Evolutionary conservation across 2,329 filamentous ascomycete genomes (phyloP).

Genomic region (Xylariaceae sp.): DNA sequence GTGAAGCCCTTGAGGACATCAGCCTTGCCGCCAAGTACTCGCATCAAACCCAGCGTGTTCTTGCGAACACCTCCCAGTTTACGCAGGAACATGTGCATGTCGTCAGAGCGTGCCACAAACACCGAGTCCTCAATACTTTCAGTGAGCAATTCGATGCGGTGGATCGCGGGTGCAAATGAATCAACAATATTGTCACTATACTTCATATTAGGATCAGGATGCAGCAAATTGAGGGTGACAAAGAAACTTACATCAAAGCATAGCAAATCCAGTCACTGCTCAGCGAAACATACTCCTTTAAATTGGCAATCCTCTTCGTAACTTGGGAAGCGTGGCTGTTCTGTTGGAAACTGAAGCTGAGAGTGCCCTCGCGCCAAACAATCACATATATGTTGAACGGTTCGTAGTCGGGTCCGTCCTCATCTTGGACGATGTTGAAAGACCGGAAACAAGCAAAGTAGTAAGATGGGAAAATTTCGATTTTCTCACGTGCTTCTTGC

Average conservation of each 20-base stretch:
- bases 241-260: slow-evolving; percentile 73
- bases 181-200: slow-evolving; percentile 91
- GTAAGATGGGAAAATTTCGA: slow-evolving; percentile 94
- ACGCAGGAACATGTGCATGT: slow-evolving; percentile 81
- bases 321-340: slow-evolving; percentile 87
- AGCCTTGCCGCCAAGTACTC: slow-evolving; percentile 92
- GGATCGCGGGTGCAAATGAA: slow-evolving; percentile 85
- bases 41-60: slow-evolving; percentile 89
- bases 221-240: not conserved
- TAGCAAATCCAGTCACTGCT: slow-evolving; percentile 99
- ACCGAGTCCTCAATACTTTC: slow-evolving; percentile 94
- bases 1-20: slow-evolving; percentile 97
- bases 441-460: slow-evolving; percentile 98
- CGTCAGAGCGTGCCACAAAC: slow-evolving; percentile 84
- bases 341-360: slow-evolving; percentile 89
- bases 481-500: slow-evolving; percentile 95
- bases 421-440: slow-evolving; percentile 75
- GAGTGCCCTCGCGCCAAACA: slow-evolving; percentile 89
- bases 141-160: slow-evolving; percentile 79
- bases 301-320: slow-evolving; percentile 80
- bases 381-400: slow-evolving; percentile 96
- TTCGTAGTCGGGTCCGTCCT: slow-evolving; percentile 77
- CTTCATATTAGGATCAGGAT: slow-evolving; percentile 23
- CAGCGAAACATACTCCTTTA: slow-evolving; percentile 91
- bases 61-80: slow-evolving; percentile 88